Evolutionary conservation across 768 basidiomycete genomes (phyloP).

Genomic region (Leccinum fibrillosum): DNA sequence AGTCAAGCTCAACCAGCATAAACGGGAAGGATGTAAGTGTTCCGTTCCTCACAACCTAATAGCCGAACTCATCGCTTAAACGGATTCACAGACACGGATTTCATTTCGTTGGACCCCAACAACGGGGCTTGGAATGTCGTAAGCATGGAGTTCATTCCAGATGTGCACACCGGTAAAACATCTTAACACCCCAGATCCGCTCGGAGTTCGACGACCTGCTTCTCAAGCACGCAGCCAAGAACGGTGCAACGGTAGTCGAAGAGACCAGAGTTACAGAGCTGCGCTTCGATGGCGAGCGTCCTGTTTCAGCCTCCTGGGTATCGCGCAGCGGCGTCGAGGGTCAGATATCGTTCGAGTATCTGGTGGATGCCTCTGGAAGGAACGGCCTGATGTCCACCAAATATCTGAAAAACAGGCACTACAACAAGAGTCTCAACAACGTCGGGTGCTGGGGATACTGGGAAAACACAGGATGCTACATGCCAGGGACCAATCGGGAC

Average conservation of each 20-base stretch:
- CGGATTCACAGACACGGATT: constrained; percentile 4
- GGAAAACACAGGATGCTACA: constrained; percentile 29
- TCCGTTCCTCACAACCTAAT: not conserved
- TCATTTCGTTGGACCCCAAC: constrained; percentile 4
- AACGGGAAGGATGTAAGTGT: constrained; percentile 9
- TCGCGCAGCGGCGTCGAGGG: constrained; percentile 2
- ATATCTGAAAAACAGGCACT: constrained; percentile 32
- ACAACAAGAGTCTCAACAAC: constrained; percentile 33
- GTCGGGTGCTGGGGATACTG: constrained; percentile 39
- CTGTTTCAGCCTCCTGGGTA: constrained; percentile 1
- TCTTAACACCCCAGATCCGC: not conserved
- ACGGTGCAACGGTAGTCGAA: not conserved
- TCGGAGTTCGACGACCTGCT: constrained; percentile 6
- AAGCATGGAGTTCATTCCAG: not conserved
- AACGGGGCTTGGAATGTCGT: constrained; percentile 9
- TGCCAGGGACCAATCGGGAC: constrained; percentile 29
- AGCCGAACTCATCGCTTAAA: not conserved
- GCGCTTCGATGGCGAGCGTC: constrained; percentile 1
- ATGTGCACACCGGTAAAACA: not conserved
- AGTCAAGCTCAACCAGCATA: constrained; percentile 7
- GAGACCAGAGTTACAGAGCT: constrained; percentile 8
- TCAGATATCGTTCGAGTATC: constrained; percentile 4
- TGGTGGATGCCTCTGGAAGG: constrained; percentile 11
- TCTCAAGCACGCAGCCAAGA: constrained; percentile 1
- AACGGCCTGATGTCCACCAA: constrained; percentile 21